Percentiles rank a stretch among this genome's conserved stretches.
Evolutionary conservation across 1,284 basidiomycete genomes (phyloP).

Genomic region (Fomes fomentarius): DNA sequence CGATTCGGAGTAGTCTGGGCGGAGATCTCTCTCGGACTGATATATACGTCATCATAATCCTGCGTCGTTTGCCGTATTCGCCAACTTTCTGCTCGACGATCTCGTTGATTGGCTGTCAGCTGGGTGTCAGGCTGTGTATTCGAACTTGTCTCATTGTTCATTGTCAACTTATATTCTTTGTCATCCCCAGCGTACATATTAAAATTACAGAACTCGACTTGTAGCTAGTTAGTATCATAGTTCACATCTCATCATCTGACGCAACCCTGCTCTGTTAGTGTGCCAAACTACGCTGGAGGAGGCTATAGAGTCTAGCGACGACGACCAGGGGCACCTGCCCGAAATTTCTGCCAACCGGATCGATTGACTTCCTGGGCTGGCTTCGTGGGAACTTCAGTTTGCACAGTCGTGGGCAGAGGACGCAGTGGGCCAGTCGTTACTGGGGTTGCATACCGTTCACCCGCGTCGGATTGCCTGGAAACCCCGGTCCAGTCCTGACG

Average conservation of each 20-base stretch:
- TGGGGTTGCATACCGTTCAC: constrained; percentile 7
- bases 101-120: constrained; percentile 9
- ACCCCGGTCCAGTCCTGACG: constrained; percentile 15
- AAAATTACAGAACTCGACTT: constrained; percentile 38
- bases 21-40: constrained; percentile 10
- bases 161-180: constrained; percentile 23
- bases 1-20: constrained; percentile 68
- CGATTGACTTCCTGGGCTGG: constrained; percentile 28
- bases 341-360: constrained; percentile 62
- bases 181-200: constrained; percentile 31
- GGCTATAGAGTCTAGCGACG: too few relatives aligned
- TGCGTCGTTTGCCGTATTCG: constrained; percentile 14
- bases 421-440: too few relatives aligned
- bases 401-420: constrained; percentile 4
- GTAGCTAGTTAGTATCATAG: constrained; percentile 41
- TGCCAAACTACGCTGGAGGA: too few relatives aligned
- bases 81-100: constrained; percentile 21
- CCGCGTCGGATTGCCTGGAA: background rate
- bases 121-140: constrained; percentile 19
- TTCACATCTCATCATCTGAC: constrained; percentile 25
- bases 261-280: constrained; percentile 3
- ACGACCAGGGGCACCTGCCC: constrained; percentile 30
- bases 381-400: background rate
- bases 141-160: constrained; percentile 1
- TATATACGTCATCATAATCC: constrained; percentile 26